phyloP scores from a whole-genome alignment of 768 basidiomycete genomes.

The Russula griseocarnosa region DNA sequence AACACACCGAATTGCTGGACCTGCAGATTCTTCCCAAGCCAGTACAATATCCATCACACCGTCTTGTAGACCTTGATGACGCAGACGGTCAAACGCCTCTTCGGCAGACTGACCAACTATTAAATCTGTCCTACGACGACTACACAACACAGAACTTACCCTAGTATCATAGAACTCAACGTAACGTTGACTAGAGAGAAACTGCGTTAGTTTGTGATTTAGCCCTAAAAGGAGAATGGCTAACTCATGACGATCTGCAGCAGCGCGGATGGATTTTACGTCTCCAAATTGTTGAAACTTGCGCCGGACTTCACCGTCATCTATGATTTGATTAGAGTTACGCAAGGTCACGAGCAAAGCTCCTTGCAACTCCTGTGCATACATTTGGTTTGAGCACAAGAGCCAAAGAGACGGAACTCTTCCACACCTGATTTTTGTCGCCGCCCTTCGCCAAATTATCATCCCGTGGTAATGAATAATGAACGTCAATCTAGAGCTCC shows the following conservation, averaged over 20 bases:
- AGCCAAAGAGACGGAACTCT: not conserved
- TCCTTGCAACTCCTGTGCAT: constrained; percentile 68
- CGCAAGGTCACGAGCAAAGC: constrained; percentile 75
- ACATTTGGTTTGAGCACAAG: not conserved
- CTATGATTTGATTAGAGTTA: constrained; percentile 65
- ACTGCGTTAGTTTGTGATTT: constrained; percentile 14
- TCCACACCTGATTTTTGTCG: constrained; percentile 80
- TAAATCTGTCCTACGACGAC: not conserved
- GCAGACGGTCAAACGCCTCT: constrained; percentile 73
- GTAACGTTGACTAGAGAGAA: constrained; percentile 63
- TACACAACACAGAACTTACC: constrained; percentile 42
- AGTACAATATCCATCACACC: constrained; percentile 86
- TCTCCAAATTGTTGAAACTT: constrained; percentile 90
- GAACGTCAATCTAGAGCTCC: constrained; percentile 83
- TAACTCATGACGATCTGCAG: constrained; percentile 56
- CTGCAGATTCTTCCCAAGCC: constrained; percentile 69
- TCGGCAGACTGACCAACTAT: constrained; percentile 56
- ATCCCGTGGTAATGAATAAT: constrained; percentile 91
- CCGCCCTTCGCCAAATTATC: constrained; percentile 52
- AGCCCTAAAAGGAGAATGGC: not conserved
- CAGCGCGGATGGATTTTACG: constrained; percentile 71
- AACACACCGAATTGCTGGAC: constrained; percentile 36
- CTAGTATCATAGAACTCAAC: constrained; percentile 94
- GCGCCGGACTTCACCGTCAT: constrained; percentile 80
- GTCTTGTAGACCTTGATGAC: constrained; percentile 74